Evolutionary conservation across 129 eudicot species (phyloP), one percentile per base, ranked within the genome.

Genomic region (Flaveria robusta): DNA sequence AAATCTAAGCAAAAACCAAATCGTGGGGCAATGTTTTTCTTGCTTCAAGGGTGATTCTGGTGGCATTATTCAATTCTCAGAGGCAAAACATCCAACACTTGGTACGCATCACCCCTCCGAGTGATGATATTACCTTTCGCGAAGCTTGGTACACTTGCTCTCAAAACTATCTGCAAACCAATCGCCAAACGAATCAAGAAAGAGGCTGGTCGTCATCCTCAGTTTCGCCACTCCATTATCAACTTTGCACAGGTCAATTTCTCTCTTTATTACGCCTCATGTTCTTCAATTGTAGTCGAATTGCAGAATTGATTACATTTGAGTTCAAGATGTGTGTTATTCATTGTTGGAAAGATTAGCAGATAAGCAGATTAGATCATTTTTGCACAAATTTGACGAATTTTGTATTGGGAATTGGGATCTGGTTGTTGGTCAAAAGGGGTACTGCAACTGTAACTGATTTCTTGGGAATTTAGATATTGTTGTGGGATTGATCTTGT

Each of bases 171-270:
- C 2, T 85, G 88, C 79, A 89, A 89, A 76, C 90, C 96, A 60
- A 87, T 89, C 64, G 92, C 85, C 12, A 87, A 83, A 71, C 86
- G 96, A 15, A 84, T 89, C 75, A 87, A 85, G 81, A 85, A 87
- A 76, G 83, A 89, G 46, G 90, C 96, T 14, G 87, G 86, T 3
- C 52, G 39, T 51, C 84, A 89, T 72, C 96, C 96, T 37, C 76
- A 69, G 75, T 89, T 89, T 73, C 83, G 92, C 24, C 82, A 85
- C 47, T 66, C 81, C 80, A 87, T 89, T 74, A 83, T 87, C 81
- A 79, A 77, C 71, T 18, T 89, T 83, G 96, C 96, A 77, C 96
- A 89, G 92, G 92, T 89, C n/a, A 5, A 29, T 7, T 0, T 6
- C 19, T 5, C 5, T 9, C 23, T 18, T 9, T 23, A 23, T 77